Conservation (phyloP, 2,329 filamentous ascomycete genomes). For the Ceratocystis papillata region DNA sequence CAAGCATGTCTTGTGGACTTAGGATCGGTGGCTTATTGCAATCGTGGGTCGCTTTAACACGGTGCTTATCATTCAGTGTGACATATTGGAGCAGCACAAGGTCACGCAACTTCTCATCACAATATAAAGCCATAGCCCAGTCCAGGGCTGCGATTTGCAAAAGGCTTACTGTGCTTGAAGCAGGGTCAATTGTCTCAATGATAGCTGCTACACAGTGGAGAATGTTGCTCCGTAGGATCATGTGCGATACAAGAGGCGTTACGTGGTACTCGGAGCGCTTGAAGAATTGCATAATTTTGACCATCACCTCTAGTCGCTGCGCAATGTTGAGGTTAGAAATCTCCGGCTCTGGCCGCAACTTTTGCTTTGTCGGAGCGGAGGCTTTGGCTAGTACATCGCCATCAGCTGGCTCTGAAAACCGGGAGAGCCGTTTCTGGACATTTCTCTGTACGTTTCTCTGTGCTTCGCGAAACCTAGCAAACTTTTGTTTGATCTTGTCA, state of each 20-base stretch:
- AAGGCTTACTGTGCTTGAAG: neutral
- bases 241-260: constrained; percentile 4
- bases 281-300: constrained; percentile 8
- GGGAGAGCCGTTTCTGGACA: constrained; percentile 3
- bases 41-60: neutral
- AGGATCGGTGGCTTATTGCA: neutral
- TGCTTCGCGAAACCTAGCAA: neutral
- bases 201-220: constrained; percentile 10
- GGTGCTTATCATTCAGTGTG: neutral
- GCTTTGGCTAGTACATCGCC: neutral
- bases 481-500: neutral
- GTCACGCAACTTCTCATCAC: constrained; percentile 7
- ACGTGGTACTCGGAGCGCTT: neutral
- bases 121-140: constrained; percentile 4
- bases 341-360: neutral
- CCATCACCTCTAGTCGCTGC: constrained; percentile 1
- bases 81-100: constrained; percentile 7
- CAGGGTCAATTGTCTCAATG: constrained; percentile 9
- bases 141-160: constrained; percentile 8
- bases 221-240: constrained; percentile 11
- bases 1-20: neutral
- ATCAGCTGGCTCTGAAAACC: neutral
- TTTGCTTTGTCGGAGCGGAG: neutral
- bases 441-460: neutral
- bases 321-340: neutral